Conservation (phyloP, 1,284 basidiomycete genomes). For the Kwoniella shivajii region DNA sequence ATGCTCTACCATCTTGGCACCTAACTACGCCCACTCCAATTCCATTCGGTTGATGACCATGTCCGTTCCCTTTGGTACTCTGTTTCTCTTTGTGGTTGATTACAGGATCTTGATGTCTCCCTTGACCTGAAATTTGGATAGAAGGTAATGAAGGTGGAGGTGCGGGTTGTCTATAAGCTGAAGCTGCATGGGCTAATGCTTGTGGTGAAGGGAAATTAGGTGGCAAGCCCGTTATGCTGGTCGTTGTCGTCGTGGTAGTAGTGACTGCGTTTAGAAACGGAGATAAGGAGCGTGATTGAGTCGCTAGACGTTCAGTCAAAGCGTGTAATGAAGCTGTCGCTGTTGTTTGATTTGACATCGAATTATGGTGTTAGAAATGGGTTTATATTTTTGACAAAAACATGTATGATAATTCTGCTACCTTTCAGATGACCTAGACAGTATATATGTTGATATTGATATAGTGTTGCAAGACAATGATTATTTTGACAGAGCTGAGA, state of each 20-base stretch:
- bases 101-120: conserved; percentile 41
- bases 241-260: too few relatives aligned
- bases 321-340: conserved; percentile 33
- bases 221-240: too few relatives aligned
- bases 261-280: conserved; percentile 20
- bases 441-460: background rate
- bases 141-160: conserved; percentile 48
- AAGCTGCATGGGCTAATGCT: conserved; percentile 37
- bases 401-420: background rate
- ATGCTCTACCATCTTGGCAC: conserved; percentile 33
- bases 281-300: conserved; percentile 29
- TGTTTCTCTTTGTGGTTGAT: conserved; percentile 16
- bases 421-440: background rate
- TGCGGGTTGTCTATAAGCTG: conserved; percentile 45
- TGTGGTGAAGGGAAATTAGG: conserved; percentile 28
- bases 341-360: conserved; percentile 15
- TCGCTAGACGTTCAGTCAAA: conserved; percentile 40
- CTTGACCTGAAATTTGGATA: conserved; percentile 39
- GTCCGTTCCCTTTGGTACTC: conserved; percentile 2
- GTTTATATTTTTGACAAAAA: background rate
- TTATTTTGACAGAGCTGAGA: too few relatives aligned
- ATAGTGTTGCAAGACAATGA: too few relatives aligned
- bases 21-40: conserved; percentile 17
- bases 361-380: background rate
- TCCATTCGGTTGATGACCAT: conserved; percentile 13